These are phyloP conservation scores for Phyllosticta citrichinensis DNA, from an alignment of 2,329 filamentous ascomycete species.

Conservation along the genomic window DNA sequence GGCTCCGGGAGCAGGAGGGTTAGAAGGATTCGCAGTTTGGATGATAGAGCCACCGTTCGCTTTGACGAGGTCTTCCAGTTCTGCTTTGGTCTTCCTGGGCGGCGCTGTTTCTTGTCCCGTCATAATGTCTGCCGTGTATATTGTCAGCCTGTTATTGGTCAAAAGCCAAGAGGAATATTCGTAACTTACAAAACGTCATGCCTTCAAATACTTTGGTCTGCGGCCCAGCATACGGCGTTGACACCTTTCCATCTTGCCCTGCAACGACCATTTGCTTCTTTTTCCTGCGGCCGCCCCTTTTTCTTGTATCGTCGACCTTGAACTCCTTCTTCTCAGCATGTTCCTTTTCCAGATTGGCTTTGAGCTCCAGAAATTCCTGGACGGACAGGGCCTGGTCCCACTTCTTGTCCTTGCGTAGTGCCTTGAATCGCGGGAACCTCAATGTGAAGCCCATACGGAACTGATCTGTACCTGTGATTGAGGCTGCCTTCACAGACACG, in stretches of 20 bases:
- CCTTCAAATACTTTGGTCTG: constrained; percentile 61
- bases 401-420: constrained; percentile 66
- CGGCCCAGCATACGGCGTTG: constrained; percentile 46
- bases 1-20: constrained; percentile 29
- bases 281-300: constrained; percentile 51
- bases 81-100: constrained; percentile 61
- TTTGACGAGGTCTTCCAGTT: constrained; percentile 74
- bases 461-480: constrained; percentile 61
- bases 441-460: constrained; percentile 71
- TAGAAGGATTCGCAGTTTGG: constrained; percentile 51
- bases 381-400: constrained; percentile 75
- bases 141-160: not conserved
- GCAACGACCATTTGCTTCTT: constrained; percentile 65
- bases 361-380: constrained; percentile 66
- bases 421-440: constrained; percentile 83
- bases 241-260: constrained; percentile 49
- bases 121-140: constrained; percentile 45
- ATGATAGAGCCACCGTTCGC: constrained; percentile 70
- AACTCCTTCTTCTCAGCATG: constrained; percentile 66
- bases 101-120: constrained; percentile 61
- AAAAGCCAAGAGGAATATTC: not conserved
- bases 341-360: constrained; percentile 58
- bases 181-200: constrained; percentile 56
- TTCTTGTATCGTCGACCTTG: constrained; percentile 56
- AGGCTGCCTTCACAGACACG: constrained; percentile 78